These are phyloP conservation scores for Pseudognaphalium luteoalbum DNA, from an alignment of 129 eudicot genomes.

Conservation along the genomic window DNA sequence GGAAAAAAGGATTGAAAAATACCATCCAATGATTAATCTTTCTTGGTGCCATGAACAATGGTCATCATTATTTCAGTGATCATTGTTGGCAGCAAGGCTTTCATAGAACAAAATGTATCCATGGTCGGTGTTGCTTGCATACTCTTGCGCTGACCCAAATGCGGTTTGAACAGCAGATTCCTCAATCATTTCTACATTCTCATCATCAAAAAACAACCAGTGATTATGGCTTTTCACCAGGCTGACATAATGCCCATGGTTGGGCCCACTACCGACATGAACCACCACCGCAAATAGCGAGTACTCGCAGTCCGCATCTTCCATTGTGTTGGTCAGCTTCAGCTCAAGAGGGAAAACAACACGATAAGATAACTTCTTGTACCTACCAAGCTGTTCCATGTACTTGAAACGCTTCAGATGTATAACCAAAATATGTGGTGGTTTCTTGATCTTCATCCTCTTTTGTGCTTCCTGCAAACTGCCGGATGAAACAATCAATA, in stretches of 20 bases:
- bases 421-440: constrained; percentile 69
- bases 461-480: constrained; percentile 86
- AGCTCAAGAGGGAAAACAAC: constrained; percentile 77
- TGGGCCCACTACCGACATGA: constrained; percentile 78
- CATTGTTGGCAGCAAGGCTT: constrained; percentile 43
- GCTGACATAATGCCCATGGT: constrained; percentile 74
- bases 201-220: constrained; percentile 80
- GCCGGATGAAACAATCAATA: not conserved
- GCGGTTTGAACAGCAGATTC: constrained; percentile 72
- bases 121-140: constrained; percentile 71
- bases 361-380: constrained; percentile 67
- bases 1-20: not conserved
- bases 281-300: constrained; percentile 70
- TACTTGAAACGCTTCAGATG: constrained; percentile 76
- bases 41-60: not conserved
- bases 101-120: constrained; percentile 73
- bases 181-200: constrained; percentile 77
- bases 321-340: constrained; percentile 70
- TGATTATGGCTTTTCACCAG: constrained; percentile 72
- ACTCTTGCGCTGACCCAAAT: constrained; percentile 81
- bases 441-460: constrained; percentile 77
- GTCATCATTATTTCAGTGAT: constrained; percentile 21
- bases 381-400: constrained; percentile 70
- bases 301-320: constrained; percentile 68
- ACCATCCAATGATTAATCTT: constrained; percentile 26